Evolutionary conservation across 78 protist species (phyloP), one percentile per base, ranked within the genome.

Genomic region (Bodo saltans): DNA sequence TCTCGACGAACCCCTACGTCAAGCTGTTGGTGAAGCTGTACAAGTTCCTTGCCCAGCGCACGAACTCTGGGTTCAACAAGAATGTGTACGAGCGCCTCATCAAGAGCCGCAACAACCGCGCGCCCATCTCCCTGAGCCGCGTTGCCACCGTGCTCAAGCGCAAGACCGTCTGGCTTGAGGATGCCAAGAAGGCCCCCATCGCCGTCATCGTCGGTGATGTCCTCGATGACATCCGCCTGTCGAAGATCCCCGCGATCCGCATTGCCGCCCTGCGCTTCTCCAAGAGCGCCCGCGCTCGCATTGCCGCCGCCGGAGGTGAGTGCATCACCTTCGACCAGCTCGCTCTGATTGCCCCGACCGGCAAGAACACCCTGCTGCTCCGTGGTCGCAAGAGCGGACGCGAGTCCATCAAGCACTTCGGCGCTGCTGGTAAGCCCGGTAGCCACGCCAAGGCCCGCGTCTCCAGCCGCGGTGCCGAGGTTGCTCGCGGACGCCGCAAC

Each of bases 281-380:
- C 72, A 91, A 90, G 79, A 53, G 95, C 8, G 99, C 98, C 60
- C 98, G 98, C 86, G 93, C 96, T 33, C 89, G 98, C 74, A 95
- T 98, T 88, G 82, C 90, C 42, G 79, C 82, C 53, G 98, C 98
- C 42, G 99, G 99, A 37, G 99, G 99, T 40, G 91, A 91, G 88
- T 67, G 74, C 87, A 68, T 97, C 70, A 96, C 99, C 75, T 93
- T 98, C 76, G 99, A 98, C 90, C 98, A 98, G 93, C 93, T 98
- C 73, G 99, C 99, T 42, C 88, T 97, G 68, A 32, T 75, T 26
- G 42, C 87, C 99, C 99, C 74, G 84, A 88, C 3, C 99, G 99
- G 40, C 8, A 78, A 80, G 83, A 89, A 93, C 91, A 86, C 95
- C 84, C 85, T 98, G 79, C 97, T 98, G 38, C 92, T 98, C 83